These are phyloP conservation scores for Aureobasidium sp. DNA, from an alignment of 2,329 filamentous ascomycete species.

Conservation along the genomic window DNA sequence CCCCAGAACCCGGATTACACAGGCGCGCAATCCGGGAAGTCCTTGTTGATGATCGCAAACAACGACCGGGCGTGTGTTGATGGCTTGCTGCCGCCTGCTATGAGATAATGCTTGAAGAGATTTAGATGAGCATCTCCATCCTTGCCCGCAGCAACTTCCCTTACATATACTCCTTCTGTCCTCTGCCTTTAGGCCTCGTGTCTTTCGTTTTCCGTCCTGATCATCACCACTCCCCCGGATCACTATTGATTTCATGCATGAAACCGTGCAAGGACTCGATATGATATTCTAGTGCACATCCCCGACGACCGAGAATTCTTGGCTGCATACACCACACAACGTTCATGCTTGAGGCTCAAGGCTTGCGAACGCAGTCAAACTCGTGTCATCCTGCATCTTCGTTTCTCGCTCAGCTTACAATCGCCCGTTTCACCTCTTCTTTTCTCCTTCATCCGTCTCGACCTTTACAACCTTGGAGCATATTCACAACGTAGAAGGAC, in stretches of 20 bases:
- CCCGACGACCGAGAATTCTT: conserved; percentile 12
- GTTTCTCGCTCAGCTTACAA: conserved; percentile 7
- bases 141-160: not conserved
- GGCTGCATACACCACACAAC: conserved; percentile 14
- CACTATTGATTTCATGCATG: conserved; percentile 15
- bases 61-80: conserved; percentile 13
- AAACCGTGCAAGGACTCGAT: conserved; percentile 11
- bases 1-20: conserved; percentile 15
- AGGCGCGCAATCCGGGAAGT: conserved; percentile 11
- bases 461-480: not conserved
- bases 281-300: conserved; percentile 14
- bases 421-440: conserved; percentile 10
- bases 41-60: conserved; percentile 14
- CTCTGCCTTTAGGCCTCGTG: conserved; percentile 7
- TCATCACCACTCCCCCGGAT: conserved; percentile 1
- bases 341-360: conserved; percentile 14
- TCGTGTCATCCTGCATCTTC: conserved; percentile 12
- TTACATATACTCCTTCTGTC: conserved; percentile 11
- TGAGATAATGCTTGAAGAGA: conserved; percentile 7
- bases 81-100: conserved; percentile 1
- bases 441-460: conserved; percentile 1
- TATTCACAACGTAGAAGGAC: not conserved
- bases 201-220: conserved; percentile 2
- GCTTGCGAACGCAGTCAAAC: conserved; percentile 2
- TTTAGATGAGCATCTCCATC: conserved; percentile 1